Base-by-base conservation (phyloP, 2,329 filamentous ascomycete species). In the Coniochaeta ligniaria region DNA sequence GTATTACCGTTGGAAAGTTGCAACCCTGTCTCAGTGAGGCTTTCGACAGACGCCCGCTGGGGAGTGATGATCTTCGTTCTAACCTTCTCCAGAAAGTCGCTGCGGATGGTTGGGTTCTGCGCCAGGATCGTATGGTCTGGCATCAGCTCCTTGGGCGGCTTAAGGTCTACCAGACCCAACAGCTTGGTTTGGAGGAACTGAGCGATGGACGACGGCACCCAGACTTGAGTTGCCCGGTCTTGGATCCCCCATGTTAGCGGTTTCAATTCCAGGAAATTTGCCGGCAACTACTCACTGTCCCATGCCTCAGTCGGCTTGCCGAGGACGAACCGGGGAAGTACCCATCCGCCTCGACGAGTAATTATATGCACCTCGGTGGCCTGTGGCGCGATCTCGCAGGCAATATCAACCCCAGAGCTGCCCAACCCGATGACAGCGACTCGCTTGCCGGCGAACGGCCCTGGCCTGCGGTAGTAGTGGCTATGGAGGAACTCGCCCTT, bases 371-470 rank as follows among this genome's bases (percentile, higher is more conserved):
- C 67, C 59, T 73, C 68, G n/a, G 63, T 66, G 17, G 71, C 71
- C 1, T 68, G 66, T 1, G 69, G 64, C 1, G 69, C 71, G 57
- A 76, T 65, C 59, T 77, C 75, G 57, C 69, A 73, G 28, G 71
- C 70, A 33, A 76, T 66, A 65, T 78, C 75, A n/a, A 73, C 69
- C 4, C 74, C 74, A 6, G 71, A 73, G 35, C 70, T 72, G 7
- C 74, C 74, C 45, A 76, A 62, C 1, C 74, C 73, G 47, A 76
- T 68, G 31, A 76, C 63, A 8, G 70, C 73, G 6, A 76, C 70
- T 47, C 66, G 70, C 63, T 76, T 75, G 24, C 73, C 72, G 52
- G 71, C 70, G 60, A 73, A 75, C 0, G 62, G 65, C 6, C 63
- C 67, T 1, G 73, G 71, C 17, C 66, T 67, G 56, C 74, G 69